Percentiles rank a stretch among this genome's conserved stretches.
These are phyloP conservation scores for Ganoderma boninense DNA, from an alignment of 1,284 basidiomycete species.

Conservation along the genomic window DNA sequence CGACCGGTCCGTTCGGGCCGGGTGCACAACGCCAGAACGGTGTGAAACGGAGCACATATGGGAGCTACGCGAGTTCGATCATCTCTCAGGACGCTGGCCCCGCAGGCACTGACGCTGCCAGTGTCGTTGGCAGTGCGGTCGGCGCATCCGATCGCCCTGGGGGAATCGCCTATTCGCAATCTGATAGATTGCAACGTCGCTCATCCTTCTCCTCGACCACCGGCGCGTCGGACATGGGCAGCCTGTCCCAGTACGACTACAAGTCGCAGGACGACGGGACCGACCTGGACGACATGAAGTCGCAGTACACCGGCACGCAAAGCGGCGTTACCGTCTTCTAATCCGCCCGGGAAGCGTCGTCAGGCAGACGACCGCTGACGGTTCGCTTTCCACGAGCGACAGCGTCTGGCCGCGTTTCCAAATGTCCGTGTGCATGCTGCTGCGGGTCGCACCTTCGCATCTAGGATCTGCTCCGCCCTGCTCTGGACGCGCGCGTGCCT, in stretches of 20 bases:
- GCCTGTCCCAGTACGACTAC: constrained; percentile 82
- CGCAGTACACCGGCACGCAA: constrained; percentile 84
- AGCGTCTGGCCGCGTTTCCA: constrained; percentile 15
- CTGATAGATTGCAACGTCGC: constrained; percentile 70
- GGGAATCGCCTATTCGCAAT: constrained; percentile 85
- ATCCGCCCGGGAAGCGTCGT: constrained; percentile 32
- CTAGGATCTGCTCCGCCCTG: constrained; percentile 33
- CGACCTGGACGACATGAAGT: constrained; percentile 85
- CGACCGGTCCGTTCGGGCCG: constrained; percentile 73
- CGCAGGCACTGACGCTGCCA: constrained; percentile 64
- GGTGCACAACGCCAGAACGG: constrained; percentile 67
- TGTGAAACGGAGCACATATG: constrained; percentile 79
- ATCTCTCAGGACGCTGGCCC: constrained; percentile 88
- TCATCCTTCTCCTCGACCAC: constrained; percentile 81
- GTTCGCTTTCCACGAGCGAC: constrained; percentile 28
- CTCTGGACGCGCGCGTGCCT: constrained; percentile 26
- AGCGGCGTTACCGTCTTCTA: constrained; percentile 86
- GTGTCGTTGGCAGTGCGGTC: constrained; percentile 61
- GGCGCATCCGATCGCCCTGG: constrained; percentile 56
- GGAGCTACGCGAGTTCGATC: constrained; percentile 90
- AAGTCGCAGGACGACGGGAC: constrained; percentile 84
- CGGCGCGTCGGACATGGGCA: constrained; percentile 80
- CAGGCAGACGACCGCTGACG: constrained; percentile 30
- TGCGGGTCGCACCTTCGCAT: constrained; percentile 31
- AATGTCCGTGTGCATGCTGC: constrained; percentile 17